These are phyloP conservation scores for Diplodia mutila DNA, from an alignment of 2,329 filamentous ascomycete genomes.

Conservation along the genomic window DNA sequence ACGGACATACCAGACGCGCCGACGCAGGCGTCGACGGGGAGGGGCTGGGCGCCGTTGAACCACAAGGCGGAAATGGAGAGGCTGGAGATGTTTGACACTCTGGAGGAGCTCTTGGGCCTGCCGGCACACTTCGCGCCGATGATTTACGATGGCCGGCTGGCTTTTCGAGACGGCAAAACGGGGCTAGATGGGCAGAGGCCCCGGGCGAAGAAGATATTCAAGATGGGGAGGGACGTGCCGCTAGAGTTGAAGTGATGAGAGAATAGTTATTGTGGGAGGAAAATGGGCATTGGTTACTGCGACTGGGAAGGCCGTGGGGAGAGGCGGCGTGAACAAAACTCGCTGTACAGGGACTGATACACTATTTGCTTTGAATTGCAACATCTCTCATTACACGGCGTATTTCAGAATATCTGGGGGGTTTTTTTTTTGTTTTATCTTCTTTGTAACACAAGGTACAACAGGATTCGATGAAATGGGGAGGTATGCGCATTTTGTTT, in stretches of 20 bases:
- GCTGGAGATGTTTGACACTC: conserved; percentile 5
- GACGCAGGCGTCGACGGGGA: background rate
- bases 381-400: no score
- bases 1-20: conserved; percentile 4
- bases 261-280: background rate
- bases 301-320: background rate
- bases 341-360: no score
- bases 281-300: background rate
- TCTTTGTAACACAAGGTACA: no score
- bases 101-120: conserved; percentile 32
- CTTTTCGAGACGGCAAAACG: conserved; percentile 35
- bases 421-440: no score
- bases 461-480: no score
- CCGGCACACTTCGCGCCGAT: conserved; percentile 35
- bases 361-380: no score
- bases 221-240: conserved; percentile 25
- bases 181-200: conserved; percentile 29
- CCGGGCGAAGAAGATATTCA: conserved; percentile 21
- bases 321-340: background rate
- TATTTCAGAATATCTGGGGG: no score
- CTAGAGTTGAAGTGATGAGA: conserved; percentile 24
- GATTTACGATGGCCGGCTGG: conserved; percentile 34
- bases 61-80: background rate
- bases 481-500: no score
- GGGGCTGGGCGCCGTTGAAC: background rate